Evolutionary conservation across 768 basidiomycete species (phyloP), one percentile per base, ranked within the genome.

Genomic region (Psilocybe cyanescens): DNA sequence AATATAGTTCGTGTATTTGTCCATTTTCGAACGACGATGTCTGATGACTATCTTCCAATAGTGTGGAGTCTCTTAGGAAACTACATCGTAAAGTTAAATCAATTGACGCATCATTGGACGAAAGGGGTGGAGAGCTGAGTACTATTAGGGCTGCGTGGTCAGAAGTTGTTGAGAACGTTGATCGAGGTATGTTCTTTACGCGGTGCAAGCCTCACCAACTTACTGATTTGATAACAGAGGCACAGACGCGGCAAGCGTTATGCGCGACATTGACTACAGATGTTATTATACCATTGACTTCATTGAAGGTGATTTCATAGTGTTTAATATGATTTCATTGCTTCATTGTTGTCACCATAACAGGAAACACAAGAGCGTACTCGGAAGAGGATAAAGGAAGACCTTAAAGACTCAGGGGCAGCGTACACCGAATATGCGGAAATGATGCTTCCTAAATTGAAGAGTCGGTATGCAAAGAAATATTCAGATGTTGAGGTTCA

Each of bases 321-420:
- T 35, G n/a, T 33, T 24, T 49, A 19, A 35, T 4, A 17, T 56
- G 57, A 61, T 58, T 61, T 31, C n/a, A 39, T 35, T 30, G n/a
- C 47, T 31, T n/a, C 58, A 50, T 45, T 44, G 41, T 11, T 47
- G 49, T 41, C 11, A 14, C 59, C 30, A 58, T 53, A 17, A 14
- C 62, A 95, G 93, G 94, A 96, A 67, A 90, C 89, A 9, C 95
- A 97, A 78, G 92, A 94, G 57, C 86, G 95, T 39, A 96, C 94
- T n/a, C 83, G 92, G 50, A 92, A 93, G 71, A 87, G 93, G 29
- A 90, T 97, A 72, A 94, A 91, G 72, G 95, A 97, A 69, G 95
- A 96, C 71, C 74, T 96, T 58, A 95, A 94, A 73, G 86, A 87
- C 8, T 92, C 94, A 0, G 79, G 79, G n/a, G 66, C 74, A 57